These are phyloP conservation scores for Hippophae tibetana DNA, from an alignment of 306 rosid species.

Conservation along the genomic window DNA sequence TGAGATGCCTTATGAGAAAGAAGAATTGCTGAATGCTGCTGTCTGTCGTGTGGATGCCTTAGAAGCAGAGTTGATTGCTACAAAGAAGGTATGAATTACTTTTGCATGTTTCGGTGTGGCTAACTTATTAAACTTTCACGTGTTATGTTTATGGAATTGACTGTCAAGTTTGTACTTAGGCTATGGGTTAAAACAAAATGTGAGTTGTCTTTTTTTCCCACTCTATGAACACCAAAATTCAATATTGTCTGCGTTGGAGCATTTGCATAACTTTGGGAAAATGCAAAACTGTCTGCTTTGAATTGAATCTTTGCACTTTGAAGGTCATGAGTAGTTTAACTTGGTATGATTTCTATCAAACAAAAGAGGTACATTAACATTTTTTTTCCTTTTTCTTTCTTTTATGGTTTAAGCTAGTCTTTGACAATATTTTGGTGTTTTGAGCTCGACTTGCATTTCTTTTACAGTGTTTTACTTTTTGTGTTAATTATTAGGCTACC, in stretches of 20 bases:
- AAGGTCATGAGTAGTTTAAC: neutral
- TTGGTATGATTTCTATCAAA: neutral
- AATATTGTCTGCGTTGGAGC: neutral
- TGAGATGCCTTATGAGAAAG: constrained; percentile 84
- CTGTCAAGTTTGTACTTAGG: no score
- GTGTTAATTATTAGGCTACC: no score
- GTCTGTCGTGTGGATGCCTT: constrained; percentile 95
- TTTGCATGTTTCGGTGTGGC: neutral
- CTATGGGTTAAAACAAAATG: no score
- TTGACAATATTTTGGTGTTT: no score
- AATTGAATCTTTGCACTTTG: constrained; percentile 4
- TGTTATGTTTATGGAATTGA: neutral
- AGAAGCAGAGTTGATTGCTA: constrained; percentile 90
- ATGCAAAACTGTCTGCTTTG: no score
- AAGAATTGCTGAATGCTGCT: constrained; percentile 92
- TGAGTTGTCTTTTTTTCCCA: neutral
- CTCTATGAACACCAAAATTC: neutral
- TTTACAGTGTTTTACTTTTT: no score
- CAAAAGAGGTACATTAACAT: neutral
- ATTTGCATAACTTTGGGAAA: no score
- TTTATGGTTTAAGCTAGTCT: no score
- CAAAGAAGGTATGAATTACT: constrained; percentile 59
- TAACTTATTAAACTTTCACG: neutral
- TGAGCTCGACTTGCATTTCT: no score
- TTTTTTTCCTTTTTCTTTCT: no score